Base-by-base conservation (phyloP, 495 filamentous ascomycete species). In the Aspergillus egyptiacus region DNA sequence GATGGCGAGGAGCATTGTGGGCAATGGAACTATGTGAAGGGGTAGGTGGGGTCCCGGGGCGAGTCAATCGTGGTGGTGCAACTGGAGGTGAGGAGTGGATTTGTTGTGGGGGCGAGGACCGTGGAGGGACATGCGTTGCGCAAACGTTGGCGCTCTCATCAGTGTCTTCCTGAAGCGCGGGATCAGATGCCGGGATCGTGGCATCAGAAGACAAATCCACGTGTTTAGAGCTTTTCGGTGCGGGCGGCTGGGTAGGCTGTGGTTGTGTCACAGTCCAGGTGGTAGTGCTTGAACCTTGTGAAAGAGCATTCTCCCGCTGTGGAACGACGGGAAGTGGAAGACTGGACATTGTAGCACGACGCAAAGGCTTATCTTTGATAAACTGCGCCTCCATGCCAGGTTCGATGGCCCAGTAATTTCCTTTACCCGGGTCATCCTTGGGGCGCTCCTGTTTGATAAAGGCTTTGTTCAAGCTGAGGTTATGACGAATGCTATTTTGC, bases 401-500 rank as follows among this genome's bases (percentile, higher is more conserved):
- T 58, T 89, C 80, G 57, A 98, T 95, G 13, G 81, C 79, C 93
- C 93, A 98, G 67, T 98, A 97, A 66, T 96, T 90, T n/a, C 93
- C 93, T 68, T 97, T 97, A 46, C 93, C 93, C 1, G 91, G 89
- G 61, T 98, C 93, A 67, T 96, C 91, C 69, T 97, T 97, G 18
- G 93, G 93, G 44, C 91, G 78, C 65, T 96, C 89, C 62, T 94
- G 86, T 66, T 96, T 97, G 54, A 91, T 81, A 53, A 98, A 97
- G n/a, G 86, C 85, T 64, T 96, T 96, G 70, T 96, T 96, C 18
- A 97, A 73, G 59, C 88, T 95, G n/a, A 98, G 82, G 52, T 98
- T 98, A 60, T 98, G 93, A 1, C 93, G 85, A 65, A 98, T 98
- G 69, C 91, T 96, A 63, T 98, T 98, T 67, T 96, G 91, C 93